Base-by-base conservation (phyloP, 108 stramenopile species). In the Fragilariopsis cylindrus region DNA sequence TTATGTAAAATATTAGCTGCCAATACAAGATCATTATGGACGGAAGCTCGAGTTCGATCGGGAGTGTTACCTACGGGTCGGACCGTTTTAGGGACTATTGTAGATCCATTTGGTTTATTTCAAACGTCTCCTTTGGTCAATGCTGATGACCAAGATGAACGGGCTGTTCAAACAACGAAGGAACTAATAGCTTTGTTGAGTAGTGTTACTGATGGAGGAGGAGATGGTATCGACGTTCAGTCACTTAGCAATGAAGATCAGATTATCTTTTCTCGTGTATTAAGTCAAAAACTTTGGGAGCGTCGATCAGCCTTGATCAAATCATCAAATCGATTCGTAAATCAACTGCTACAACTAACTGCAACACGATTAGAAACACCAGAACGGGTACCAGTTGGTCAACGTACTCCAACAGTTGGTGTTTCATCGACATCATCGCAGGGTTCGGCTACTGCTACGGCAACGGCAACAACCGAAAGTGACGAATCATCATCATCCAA, bases 71-170 rank as follows among this genome's bases (percentile, higher is more conserved):
- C 90, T n/a, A 75, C 79, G 5, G 95, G 95, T 6, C 77, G 92
- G 45, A 88, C 90, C 0, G 71, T 94, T 4, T 71, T 94, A 49
- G 92, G 92, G 48, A 84, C 90, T 7, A 43, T 94, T 12, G 89
- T 96, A 1, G 95, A 96, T 76, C 95, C 95, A n/a, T 55, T 96
- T 15, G 95, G 95, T 15, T 45, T 96, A 39, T 94, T 86, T 62
- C 82, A 88, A 62, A 86, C 88, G 2, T 87, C 86, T 64, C 91
- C 93, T 5, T 63, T 94, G 15, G 87, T 94, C 6, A 82, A 88
- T 4, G 79, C 82, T 47, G 85, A 80, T 65, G 85, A 89, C 55
- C 69, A 86, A 3, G 93, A 94, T 65, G 81, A 89, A 57, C 76
- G 82, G 54, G 90, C 89, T 21, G 83, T 94, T 1, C 87, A 94